Conservation (phyloP, 2,329 filamentous ascomycete species). For the Elsinoe australis region DNA sequence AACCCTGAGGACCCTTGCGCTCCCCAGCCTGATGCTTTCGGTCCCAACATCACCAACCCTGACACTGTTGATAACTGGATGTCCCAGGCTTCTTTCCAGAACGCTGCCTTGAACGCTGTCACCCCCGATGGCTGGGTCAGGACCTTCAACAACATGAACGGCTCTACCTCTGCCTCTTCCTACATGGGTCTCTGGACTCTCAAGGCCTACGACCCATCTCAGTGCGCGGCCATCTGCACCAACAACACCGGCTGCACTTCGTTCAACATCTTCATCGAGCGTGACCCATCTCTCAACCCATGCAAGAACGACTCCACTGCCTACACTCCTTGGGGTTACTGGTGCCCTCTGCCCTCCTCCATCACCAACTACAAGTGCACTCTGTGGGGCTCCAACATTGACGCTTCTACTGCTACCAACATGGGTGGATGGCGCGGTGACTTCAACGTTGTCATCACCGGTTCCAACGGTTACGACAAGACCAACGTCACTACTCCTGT, state of each 20-base stretch:
- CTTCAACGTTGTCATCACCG: slow-evolving; percentile 20
- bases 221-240: slow-evolving; percentile 23
- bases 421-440: slow-evolving; percentile 19
- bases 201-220: slow-evolving; percentile 21
- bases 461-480: slow-evolving; percentile 22
- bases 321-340: slow-evolving; percentile 21
- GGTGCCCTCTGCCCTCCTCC: slow-evolving; percentile 24
- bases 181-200: slow-evolving; percentile 24
- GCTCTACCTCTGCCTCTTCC: slow-evolving; percentile 20
- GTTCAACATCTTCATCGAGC: slow-evolving; percentile 24
- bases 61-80: slow-evolving; percentile 26
- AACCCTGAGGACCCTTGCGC: slow-evolving; percentile 28
- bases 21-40: slow-evolving; percentile 25
- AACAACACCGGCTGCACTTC: slow-evolving; percentile 20
- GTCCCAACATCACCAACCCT: slow-evolving; percentile 23
- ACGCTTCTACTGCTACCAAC: slow-evolving; percentile 19
- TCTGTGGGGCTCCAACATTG: slow-evolving; percentile 26
- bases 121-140: slow-evolving; percentile 23
- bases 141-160: slow-evolving; percentile 23
- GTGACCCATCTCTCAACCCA: slow-evolving; percentile 23
- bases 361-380: slow-evolving; percentile 31
- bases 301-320: slow-evolving; percentile 20
- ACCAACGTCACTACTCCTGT: slow-evolving; percentile 18
- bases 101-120: slow-evolving; percentile 22
- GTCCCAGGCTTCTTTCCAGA: slow-evolving; percentile 23